These are phyloP conservation scores for Trametes polyzona DNA, from an alignment of 1,284 basidiomycete genomes.

Conservation along the genomic window DNA sequence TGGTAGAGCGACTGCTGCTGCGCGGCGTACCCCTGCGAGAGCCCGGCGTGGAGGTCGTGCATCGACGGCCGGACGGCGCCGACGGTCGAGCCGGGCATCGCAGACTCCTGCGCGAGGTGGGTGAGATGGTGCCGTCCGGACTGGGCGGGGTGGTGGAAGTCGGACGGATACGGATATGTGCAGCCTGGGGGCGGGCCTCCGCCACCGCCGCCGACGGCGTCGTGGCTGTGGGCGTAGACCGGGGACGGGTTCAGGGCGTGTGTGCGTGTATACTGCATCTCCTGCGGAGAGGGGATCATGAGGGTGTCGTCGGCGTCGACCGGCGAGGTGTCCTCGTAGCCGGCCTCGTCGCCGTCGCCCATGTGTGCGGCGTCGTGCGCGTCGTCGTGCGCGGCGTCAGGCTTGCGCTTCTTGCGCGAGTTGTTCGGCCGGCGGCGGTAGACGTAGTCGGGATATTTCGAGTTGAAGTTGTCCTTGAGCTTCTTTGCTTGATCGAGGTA, in stretches of 20 bases:
- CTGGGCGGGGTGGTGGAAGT: constrained; percentile 23
- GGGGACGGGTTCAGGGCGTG: constrained; percentile 22
- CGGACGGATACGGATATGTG: constrained; percentile 25
- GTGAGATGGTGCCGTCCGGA: constrained; percentile 13
- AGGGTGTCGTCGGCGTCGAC: constrained; percentile 32
- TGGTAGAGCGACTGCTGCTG: constrained; percentile 23
- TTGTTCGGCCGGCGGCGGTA: constrained; percentile 84
- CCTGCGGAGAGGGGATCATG: constrained; percentile 24
- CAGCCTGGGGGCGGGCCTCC: constrained; percentile 18
- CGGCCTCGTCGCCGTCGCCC: constrained; percentile 46
- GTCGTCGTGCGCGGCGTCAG: constrained; percentile 45
- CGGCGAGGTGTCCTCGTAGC: constrained; percentile 35
- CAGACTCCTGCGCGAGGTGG: constrained; percentile 12
- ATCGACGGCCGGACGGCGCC: constrained; percentile 27
- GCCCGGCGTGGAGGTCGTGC: constrained; percentile 17
- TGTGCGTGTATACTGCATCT: constrained; percentile 28
- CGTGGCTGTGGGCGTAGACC: constrained; percentile 24
- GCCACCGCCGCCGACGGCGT: not conserved
- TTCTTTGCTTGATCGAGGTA: constrained; percentile 83
- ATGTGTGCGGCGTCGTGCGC: constrained; percentile 34
- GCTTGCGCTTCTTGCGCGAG: constrained; percentile 69
- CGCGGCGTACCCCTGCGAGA: constrained; percentile 17
- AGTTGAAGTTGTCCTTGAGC: constrained; percentile 81
- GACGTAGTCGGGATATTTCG: constrained; percentile 86
- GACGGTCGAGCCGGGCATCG: constrained; percentile 16